Evolutionary conservation across 257 asterid species (phyloP), one percentile per base, ranked within the genome.

Genomic region (Petunia secreta): DNA sequence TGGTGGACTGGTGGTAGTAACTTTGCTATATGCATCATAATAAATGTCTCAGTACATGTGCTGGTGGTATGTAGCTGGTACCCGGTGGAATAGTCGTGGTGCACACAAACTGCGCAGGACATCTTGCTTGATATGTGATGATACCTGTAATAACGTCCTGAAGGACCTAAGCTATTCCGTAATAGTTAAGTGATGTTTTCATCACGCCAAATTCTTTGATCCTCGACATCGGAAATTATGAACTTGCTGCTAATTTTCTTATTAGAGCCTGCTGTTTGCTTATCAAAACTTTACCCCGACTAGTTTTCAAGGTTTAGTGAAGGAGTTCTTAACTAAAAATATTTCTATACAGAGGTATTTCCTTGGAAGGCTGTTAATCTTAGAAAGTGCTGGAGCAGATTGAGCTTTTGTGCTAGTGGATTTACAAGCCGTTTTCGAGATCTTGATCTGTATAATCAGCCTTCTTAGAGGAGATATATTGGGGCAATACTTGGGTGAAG

Each of bases 401-500:
- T 73, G 7, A n/a, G 39, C 13, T 65, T 43, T 44, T 67, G 9
- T 11, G 9, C 53, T 40, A 41, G 54, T 0, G 6, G 41, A 43
- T 67, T 67, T n/a, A 43, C 15, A 1, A 50, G 63, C 6, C 1
- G 0, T 54, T 48, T 71, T 73, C 36, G 63, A 73, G 78, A 73
- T 46, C 48, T 13, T 37, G 36, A 50, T 50, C 36, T 13, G 58
- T n/a, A 10, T 77, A 10, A 60, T 77, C 73, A 43, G 59, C 73
- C 60, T 77, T 58, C 55, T 44, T 36, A 13, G 69, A 40, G 67
- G 63, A 44, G 25, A 77, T 44, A 58, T 77, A 77, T 4, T 77
- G 36, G 80, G 80, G 9, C 60, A 48, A 50, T 60, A 34, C 69
- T 78, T 81, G 85, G 62, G 85, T 60, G 84, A 77, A 86, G 81